These are phyloP conservation scores for Apiospora phragmitis DNA, from an alignment of 2,329 filamentous ascomycete species.

Conservation along the genomic window DNA sequence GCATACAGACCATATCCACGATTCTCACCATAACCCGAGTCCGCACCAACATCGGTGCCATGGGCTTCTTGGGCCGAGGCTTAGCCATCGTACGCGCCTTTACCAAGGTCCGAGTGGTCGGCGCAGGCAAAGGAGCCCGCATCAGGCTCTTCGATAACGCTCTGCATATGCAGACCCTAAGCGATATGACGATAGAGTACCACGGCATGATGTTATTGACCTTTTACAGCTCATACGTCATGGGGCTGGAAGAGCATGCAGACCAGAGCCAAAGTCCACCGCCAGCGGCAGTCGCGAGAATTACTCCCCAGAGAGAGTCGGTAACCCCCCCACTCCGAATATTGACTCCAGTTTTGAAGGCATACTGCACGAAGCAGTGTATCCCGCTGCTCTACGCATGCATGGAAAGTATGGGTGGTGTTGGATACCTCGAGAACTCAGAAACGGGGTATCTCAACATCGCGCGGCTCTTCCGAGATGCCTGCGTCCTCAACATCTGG, in stretches of 20 bases:
- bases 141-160: constrained; percentile 42
- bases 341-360: constrained; percentile 62
- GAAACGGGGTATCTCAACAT: constrained; percentile 67
- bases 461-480: constrained; percentile 65
- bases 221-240: constrained; percentile 39
- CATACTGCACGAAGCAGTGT: constrained; percentile 51
- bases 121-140: constrained; percentile 29
- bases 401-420: constrained; percentile 66
- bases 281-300: constrained; percentile 6
- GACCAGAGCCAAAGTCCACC: background rate
- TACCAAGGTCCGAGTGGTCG: constrained; percentile 45
- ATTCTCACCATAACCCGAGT: constrained; percentile 60
- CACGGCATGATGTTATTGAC: constrained; percentile 31
- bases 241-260: constrained; percentile 37
- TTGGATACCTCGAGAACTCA: constrained; percentile 64
- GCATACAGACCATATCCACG: constrained; percentile 59
- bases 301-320: constrained; percentile 15
- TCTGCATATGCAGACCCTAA: constrained; percentile 47
- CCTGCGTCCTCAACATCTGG: constrained; percentile 63
- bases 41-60: constrained; percentile 42
- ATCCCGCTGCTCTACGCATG: constrained; percentile 53
- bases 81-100: constrained; percentile 49
- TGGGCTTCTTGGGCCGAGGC: constrained; percentile 45
- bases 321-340: constrained; percentile 48
- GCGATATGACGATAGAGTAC: constrained; percentile 45